Evolutionary conservation across 345 rosid species (phyloP).

Genomic region (Ceriops tagal): DNA sequence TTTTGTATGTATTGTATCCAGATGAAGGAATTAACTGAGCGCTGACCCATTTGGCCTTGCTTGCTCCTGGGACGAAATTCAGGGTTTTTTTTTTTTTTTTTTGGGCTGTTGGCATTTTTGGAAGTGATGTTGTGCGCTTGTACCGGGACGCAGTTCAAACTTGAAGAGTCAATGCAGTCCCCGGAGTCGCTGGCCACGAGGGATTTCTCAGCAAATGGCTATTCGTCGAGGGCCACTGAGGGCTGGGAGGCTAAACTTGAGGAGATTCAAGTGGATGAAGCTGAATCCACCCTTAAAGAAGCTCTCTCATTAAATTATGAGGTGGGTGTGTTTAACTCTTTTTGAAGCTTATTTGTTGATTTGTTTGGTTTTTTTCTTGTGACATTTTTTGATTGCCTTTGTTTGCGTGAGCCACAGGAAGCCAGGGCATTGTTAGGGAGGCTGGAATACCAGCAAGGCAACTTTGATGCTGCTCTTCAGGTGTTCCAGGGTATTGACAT

Average conservation of each 20-base stretch:
- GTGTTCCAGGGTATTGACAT: conserved; percentile 88
- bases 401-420: conserved; percentile 48
- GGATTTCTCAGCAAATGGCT: conserved; percentile 86
- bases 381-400: not conserved
- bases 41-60: not conserved
- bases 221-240: conserved; percentile 62
- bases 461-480: conserved; percentile 91
- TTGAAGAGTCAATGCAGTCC: conserved; percentile 81
- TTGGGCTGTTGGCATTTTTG: not conserved
- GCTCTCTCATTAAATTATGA: conserved; percentile 97
- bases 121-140: conserved; percentile 85
- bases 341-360: conserved; percentile 1
- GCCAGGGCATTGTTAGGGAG: conserved; percentile 95
- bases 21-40: no score
- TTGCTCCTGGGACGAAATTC: not conserved
- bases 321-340: conserved; percentile 29
- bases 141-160: conserved; percentile 86
- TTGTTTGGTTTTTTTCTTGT: not conserved
- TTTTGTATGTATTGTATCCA: no score
- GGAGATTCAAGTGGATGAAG: conserved; percentile 82
- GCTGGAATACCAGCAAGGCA: conserved; percentile 87
- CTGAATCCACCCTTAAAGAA: conserved; percentile 86
- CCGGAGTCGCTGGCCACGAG: conserved; percentile 90
- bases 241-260: conserved; percentile 85
- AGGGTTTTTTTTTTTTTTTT: not conserved